Base-by-base conservation (phyloP, 2,329 filamentous ascomycete species). In the Fusarium nanum region DNA sequence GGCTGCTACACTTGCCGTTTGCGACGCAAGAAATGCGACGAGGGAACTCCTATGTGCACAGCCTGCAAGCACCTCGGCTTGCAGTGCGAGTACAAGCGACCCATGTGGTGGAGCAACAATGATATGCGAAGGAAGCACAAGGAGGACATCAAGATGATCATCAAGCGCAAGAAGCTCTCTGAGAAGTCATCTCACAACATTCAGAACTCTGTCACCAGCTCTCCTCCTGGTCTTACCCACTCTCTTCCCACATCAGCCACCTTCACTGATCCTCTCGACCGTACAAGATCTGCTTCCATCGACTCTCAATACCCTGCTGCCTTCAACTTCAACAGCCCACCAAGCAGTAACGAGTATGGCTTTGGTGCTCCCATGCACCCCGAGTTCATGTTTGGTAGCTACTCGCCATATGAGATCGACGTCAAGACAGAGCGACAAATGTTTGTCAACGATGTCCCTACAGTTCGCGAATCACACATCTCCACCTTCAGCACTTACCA, bases 81-180 rank as follows among this genome's bases (percentile, higher is more conserved):
- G 60, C 86, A 87, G 76, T 99, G 96, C 84, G 94, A 98, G 85
- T 99, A 98, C 85, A 97, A 97, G 86, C 87, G 94, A 78, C 96
- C 96, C 40, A 89, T 93, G 83, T 99, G 96, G 96, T 99, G 96
- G 96, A 92, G 91, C 82, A 98, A 96, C 85, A 92, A 92, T 77
- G 94, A 97, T 70, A 89, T 92, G 77, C 88, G 96, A 73, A 89
- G 91, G 75, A 84, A 90, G 60, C 93, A 98, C 80, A 99, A 98
- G 84, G 96, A 98, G 78, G 85, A 91, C 73, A 97, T 99, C 86
- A 99, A 99, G 87, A 91, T 92, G 81, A 93, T 95, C 81, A 98
- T 99, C 86, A 98, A 97, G 89, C 89, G 91, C 79, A 98, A 96
- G 79, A 98, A 98, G 88, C 87, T 97, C 73, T 90, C 91, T 27